phyloP scores from a whole-genome alignment of 2,329 filamentous ascomycete species.

The Grosmannia clavigera region DNA sequence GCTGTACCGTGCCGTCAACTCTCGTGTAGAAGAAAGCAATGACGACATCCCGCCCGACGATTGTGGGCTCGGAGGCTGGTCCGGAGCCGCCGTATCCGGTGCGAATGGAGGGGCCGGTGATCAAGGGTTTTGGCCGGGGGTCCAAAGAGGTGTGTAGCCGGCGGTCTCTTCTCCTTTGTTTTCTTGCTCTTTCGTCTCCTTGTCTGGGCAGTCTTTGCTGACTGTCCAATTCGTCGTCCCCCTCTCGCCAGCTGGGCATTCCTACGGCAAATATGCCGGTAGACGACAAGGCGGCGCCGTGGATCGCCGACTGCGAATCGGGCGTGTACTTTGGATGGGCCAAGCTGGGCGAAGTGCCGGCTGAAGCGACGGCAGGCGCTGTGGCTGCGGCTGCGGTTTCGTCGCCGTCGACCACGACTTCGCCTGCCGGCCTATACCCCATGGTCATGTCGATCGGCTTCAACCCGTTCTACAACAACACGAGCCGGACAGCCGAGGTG shows the following conservation, averaged over 20 bases:
- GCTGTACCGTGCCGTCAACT: neutral
- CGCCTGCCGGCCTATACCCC: slow-evolving; percentile 44
- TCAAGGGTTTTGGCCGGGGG: slow-evolving; percentile 85
- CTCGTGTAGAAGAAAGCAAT: neutral
- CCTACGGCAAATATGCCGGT: slow-evolving; percentile 89
- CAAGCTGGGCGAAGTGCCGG: neutral
- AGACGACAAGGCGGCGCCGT: slow-evolving; percentile 44
- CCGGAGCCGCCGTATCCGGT: slow-evolving; percentile 73
- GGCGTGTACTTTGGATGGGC: slow-evolving; percentile 95
- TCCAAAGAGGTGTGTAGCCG: slow-evolving; percentile 62
- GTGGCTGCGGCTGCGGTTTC: neutral
- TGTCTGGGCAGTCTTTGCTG: neutral
- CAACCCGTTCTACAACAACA: slow-evolving; percentile 97
- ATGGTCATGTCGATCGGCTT: slow-evolving; percentile 94
- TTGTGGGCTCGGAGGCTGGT: slow-evolving; percentile 62
- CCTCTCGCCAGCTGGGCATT: slow-evolving; percentile 61
- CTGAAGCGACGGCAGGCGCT: slow-evolving; percentile 5
- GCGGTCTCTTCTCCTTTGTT: neutral
- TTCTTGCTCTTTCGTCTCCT: neutral
- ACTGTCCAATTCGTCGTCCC: neutral
- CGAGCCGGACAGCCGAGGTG: slow-evolving; percentile 73
- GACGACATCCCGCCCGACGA: slow-evolving; percentile 41
- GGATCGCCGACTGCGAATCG: slow-evolving; percentile 52
- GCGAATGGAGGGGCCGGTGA: slow-evolving; percentile 72
- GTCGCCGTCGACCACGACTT: slow-evolving; percentile 5